Evolutionary conservation across 176 grass and related monocot species (phyloP).

Genomic region (Zea mays): DNA sequence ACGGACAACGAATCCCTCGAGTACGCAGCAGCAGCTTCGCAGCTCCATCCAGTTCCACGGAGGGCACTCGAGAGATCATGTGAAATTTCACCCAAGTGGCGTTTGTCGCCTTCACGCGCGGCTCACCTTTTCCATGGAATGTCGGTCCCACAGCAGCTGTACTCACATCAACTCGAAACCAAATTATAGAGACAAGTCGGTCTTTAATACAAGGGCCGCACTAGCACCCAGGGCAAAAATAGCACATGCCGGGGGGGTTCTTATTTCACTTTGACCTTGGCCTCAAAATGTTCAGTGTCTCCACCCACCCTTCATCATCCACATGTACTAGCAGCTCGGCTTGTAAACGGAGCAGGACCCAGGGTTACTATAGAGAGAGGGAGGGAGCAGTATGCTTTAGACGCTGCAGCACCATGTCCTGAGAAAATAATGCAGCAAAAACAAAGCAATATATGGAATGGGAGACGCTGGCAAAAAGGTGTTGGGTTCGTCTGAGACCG

Average conservation of each 20-base stretch:
- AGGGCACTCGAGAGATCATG: background rate
- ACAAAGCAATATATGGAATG: slow-evolving; percentile 19
- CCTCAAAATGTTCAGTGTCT: slow-evolving; percentile 7
- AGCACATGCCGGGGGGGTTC: background rate
- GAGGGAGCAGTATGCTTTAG: background rate
- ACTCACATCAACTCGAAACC: slow-evolving; percentile 3
- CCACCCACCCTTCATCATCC: slow-evolving; percentile 5
- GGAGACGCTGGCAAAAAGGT: slow-evolving; percentile 16
- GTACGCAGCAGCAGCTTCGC: slow-evolving; percentile 12
- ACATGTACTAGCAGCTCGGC: background rate
- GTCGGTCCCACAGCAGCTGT: slow-evolving; percentile 2
- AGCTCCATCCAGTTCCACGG: slow-evolving; percentile 5
- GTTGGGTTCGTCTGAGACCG: slow-evolving; percentile 2
- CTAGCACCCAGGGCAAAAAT: slow-evolving; percentile 23
- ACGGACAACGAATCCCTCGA: background rate
- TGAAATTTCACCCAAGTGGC: background rate
- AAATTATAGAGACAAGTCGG: slow-evolving; percentile 15
- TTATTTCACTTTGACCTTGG: slow-evolving; percentile 3
- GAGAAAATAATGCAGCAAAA: slow-evolving; percentile 38
- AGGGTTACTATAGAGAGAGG: background rate
- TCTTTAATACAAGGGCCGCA: slow-evolving; percentile 29
- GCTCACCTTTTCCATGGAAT: slow-evolving; percentile 24
- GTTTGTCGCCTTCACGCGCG: background rate
- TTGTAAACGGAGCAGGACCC: slow-evolving; percentile 23
- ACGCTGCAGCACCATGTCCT: background rate